Evolutionary conservation across 148 eudicot species (phyloP).

Genomic region (Selenicereus undatus): DNA sequence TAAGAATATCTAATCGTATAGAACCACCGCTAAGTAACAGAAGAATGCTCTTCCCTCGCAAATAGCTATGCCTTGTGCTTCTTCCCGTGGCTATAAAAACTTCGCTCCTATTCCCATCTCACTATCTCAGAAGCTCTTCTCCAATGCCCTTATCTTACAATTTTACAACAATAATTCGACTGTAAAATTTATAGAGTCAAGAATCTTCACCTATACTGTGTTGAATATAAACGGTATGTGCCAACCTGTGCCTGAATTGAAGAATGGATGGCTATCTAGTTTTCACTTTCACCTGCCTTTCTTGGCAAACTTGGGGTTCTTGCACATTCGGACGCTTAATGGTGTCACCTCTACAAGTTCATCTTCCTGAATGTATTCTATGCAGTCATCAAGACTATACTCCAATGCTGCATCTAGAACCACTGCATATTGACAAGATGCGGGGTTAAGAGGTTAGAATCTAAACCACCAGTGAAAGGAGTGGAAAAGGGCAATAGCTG

Average conservation of each 20-base stretch:
- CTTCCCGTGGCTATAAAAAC: neutral
- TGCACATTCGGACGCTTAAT: slow-evolving; percentile 79
- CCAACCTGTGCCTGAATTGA: neutral
- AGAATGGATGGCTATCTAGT: neutral
- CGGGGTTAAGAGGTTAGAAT: neutral
- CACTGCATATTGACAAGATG: slow-evolving; percentile 41
- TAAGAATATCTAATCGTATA: slow-evolving; percentile 18
- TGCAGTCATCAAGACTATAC: slow-evolving; percentile 95
- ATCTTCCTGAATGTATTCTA: slow-evolving; percentile 97
- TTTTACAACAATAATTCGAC: neutral
- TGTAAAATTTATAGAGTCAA: neutral
- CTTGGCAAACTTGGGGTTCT: slow-evolving; percentile 68
- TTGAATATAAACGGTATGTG: neutral
- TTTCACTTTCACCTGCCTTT: slow-evolving; percentile 39
- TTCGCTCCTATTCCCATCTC: neutral
- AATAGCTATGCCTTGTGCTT: neutral
- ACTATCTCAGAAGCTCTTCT: neutral
- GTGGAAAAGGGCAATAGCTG: neutral
- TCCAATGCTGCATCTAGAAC: slow-evolving; percentile 82
- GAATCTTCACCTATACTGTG: neutral
- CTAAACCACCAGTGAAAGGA: neutral
- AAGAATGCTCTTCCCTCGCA: neutral
- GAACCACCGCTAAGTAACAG: slow-evolving; percentile 10
- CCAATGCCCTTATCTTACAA: slow-evolving; percentile 4
- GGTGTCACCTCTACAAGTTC: slow-evolving; percentile 98